These are phyloP conservation scores for Spirogloea muscicola DNA, from an alignment of 139 green algal species.

Conservation along the genomic window DNA sequence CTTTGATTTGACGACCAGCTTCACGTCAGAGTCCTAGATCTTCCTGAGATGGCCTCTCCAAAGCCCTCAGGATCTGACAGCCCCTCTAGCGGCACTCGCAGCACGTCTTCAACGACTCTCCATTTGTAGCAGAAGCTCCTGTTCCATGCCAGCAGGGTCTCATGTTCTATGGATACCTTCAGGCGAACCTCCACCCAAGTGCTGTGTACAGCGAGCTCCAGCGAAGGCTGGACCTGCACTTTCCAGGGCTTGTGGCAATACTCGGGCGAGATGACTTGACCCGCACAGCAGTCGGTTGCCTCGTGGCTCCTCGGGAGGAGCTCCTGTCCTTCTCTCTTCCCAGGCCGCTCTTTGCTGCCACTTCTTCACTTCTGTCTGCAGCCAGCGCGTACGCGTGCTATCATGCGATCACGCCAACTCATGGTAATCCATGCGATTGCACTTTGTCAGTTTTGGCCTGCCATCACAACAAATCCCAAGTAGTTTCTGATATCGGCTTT, in stretches of 20 bases:
- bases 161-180: background rate
- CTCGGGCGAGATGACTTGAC: background rate
- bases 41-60: too few relatives aligned
- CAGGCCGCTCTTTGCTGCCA: background rate
- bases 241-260: background rate
- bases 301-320: background rate
- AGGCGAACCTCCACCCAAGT: too few relatives aligned
- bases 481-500: too few relatives aligned
- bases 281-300: background rate
- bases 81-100: too few relatives aligned
- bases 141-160: background rate
- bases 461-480: too few relatives aligned
- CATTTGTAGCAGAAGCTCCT: constrained; percentile 2
- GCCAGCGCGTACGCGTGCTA: background rate
- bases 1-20: too few relatives aligned
- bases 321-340: constrained; percentile 18
- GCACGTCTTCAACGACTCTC: too few relatives aligned
- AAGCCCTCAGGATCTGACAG: too few relatives aligned
- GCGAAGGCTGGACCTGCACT: background rate
- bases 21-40: too few relatives aligned
- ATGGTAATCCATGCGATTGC: background rate
- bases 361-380: background rate
- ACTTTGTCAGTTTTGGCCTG: too few relatives aligned
- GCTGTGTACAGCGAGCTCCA: too few relatives aligned
- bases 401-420: background rate